Evolutionary conservation across 2,329 filamentous ascomycete species (phyloP), one percentile per base, ranked within the genome.

Genomic region (Atkinsonella texensis): DNA sequence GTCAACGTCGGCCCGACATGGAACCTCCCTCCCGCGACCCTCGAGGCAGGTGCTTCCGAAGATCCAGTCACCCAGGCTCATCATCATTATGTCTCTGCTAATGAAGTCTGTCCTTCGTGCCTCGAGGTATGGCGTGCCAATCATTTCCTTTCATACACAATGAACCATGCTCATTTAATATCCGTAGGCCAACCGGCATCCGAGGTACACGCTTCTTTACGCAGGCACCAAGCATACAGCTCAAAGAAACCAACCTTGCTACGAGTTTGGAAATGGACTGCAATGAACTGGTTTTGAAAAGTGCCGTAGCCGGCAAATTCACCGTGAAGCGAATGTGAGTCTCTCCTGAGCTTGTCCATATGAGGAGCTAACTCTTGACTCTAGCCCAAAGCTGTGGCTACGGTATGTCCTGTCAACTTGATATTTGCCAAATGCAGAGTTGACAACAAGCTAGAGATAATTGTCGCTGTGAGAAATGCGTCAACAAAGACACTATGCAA

Each of bases 401-500:
- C 56, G 59, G 58, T 60, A 52, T 40, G 57, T 48, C 33, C 33
- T 32, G 17, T 17, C 18, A 5, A 13, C 43, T 42, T 49, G 23
- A 28, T 44, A 18, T 7, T 31, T 15, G 1, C 11, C 13, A 17
- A 8, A 20, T 42, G 41, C 18, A 50, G n/a, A 43, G 6, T 18
- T 49, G 20, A 52, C 42, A 41, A 39, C 8, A 31, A 48, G 4
- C 35, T 20, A 71, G 70, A 20, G 70, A 73, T 51, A 73, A 71
- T 47, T 73, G 70, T 54, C 68, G 67, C n/a, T 73, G 70, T 55
- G 58, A 53, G 2, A 48, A 63, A 46, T 73, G 70, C 48, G 64
- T 73, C 15, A 70, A 73, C 45, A 64, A 65, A 46, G 65, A 70
- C 43, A 73, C 71, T 13, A 61, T 66, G 58, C 70, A 73, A 54